Conservation (phyloP, 148 eudicot genomes). For the Rhododendron simsii region DNA sequence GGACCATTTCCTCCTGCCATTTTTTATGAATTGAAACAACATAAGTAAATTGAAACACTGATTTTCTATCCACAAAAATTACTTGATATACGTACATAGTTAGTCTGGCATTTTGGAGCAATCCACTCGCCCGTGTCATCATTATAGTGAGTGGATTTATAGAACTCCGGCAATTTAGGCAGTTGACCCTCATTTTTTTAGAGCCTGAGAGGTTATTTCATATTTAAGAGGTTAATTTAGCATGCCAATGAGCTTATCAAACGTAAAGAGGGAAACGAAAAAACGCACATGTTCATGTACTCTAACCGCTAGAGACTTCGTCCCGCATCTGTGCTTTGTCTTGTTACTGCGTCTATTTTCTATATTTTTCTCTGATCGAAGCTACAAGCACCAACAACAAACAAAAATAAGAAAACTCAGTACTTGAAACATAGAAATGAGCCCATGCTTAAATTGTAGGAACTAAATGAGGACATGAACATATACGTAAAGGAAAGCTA, state of each 20-base stretch:
- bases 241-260: background rate
- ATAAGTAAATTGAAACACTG: no score
- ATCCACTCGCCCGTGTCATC: background rate
- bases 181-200: background rate
- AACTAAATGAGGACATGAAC: background rate
- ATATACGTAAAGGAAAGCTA: no score
- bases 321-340: background rate
- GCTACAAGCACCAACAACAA: background rate
- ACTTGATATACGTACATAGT: background rate
- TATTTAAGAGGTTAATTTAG: background rate
- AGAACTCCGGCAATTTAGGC: background rate
- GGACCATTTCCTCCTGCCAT: no score
- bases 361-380: background rate
- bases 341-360: no score
- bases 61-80: background rate
- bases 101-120: background rate
- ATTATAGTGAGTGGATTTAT: background rate
- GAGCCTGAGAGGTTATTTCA: background rate
- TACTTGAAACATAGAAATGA: no score
- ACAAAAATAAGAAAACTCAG: background rate
- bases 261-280: background rate
- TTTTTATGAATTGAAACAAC: no score
- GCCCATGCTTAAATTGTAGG: no score
- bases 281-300: background rate
- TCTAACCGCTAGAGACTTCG: background rate